Evolutionary conservation across 768 basidiomycete genomes (phyloP).

Genomic region (Trametes elegans): DNA sequence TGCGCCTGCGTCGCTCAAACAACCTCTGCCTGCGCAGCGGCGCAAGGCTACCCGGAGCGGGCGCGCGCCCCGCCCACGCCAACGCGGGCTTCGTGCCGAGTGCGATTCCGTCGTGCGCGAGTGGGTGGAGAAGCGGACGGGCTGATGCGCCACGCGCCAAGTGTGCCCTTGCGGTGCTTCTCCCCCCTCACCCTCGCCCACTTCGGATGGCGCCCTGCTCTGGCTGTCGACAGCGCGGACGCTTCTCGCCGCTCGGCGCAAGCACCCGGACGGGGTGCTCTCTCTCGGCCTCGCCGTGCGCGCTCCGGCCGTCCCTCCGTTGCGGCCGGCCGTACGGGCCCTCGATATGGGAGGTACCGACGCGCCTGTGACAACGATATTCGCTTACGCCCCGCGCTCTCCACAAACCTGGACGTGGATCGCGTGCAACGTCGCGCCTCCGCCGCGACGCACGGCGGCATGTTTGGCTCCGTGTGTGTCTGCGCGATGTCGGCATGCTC

Average conservation of each 20-base stretch:
- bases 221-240: not conserved
- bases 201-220: not conserved
- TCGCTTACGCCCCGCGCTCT: no score
- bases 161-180: not conserved
- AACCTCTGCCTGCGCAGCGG: not conserved
- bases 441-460: not conserved
- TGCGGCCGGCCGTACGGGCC: not conserved
- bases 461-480: not conserved
- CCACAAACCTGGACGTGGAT: no score
- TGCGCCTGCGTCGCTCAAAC: not conserved
- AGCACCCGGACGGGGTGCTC: not conserved
- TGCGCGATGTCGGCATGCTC: not conserved
- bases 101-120: not conserved
- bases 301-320: not conserved
- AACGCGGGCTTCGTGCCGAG: not conserved
- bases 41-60: not conserved
- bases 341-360: no score
- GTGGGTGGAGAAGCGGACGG: not conserved
- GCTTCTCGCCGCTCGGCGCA: not conserved
- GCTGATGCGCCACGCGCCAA: not conserved
- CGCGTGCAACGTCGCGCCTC: not conserved
- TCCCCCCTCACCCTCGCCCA: not conserved
- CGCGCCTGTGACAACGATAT: no score
- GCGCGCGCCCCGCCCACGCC: no score
- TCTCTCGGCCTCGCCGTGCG: not conserved